Evolutionary conservation across 192 early-diverging fungal species (phyloP).

Genomic region (Coemansia sp.): DNA sequence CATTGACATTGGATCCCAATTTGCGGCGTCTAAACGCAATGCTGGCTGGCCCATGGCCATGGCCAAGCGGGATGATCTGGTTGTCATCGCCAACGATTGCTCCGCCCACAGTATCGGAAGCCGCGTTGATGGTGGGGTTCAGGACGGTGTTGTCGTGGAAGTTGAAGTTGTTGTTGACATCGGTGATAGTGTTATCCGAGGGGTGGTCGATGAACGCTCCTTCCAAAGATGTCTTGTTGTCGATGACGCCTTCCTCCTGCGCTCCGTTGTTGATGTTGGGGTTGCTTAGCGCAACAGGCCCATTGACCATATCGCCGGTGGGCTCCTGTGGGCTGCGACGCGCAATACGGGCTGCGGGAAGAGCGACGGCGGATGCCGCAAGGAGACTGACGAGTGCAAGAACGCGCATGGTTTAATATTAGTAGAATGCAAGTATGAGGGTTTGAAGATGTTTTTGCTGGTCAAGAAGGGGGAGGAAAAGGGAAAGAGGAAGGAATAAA

Average conservation of each 20-base stretch:
- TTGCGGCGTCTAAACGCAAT: conserved; percentile 20
- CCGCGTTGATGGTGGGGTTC: conserved; percentile 38
- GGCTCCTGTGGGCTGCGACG: conserved; percentile 18
- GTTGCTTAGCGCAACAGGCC: conserved; percentile 32
- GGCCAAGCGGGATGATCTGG: conserved; percentile 18
- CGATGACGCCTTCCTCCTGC: conserved; percentile 29
- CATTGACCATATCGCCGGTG: conserved; percentile 30
- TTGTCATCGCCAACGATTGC: conserved; percentile 38
- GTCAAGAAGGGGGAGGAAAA: not conserved
- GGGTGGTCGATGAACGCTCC: conserved; percentile 40
- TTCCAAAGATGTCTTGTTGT: conserved; percentile 19
- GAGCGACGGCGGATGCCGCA: conserved; percentile 19
- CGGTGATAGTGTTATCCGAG: conserved; percentile 22
- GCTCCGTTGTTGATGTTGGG: conserved; percentile 42
- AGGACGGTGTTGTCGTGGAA: conserved; percentile 45
- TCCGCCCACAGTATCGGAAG: conserved; percentile 13
- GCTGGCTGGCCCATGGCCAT: not conserved
- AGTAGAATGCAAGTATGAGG: not conserved
- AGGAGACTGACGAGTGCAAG: conserved; percentile 31
- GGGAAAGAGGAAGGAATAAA: not conserved
- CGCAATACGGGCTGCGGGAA: not conserved
- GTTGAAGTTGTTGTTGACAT: conserved; percentile 27
- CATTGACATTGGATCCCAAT: conserved; percentile 20
- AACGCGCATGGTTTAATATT: conserved; percentile 28
- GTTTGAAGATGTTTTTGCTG: not conserved